Base-by-base conservation (phyloP, 441 rosid species). In the Gossypium trilobum region DNA sequence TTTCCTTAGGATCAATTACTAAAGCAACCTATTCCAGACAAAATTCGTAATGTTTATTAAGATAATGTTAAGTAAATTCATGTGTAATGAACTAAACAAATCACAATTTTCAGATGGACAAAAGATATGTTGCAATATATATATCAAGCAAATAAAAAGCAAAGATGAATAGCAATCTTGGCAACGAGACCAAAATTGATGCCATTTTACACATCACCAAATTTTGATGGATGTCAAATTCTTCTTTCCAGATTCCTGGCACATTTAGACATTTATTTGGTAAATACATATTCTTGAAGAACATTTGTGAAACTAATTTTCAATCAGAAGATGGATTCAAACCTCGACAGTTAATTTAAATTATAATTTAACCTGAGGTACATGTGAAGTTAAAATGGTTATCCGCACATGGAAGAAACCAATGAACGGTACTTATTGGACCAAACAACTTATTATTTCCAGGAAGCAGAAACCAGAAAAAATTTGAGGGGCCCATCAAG, bases 1-100 rank as follows among this genome's bases (percentile, higher is more conserved):
- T 95, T 68, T 93, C 99, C 90, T 91, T 95, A n/a, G 95, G 94
- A 83, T 95, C 98, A 79, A 89, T 93, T 51, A 95, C 98, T 85
- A 95, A 83, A 59, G 98, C 96, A 81, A 95, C 98, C 98, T 95
- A 86, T 82, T 75, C 73, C 71, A 73, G 67, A 75, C 51, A 46
- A 46, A 59, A 60, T 66, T 66, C 25, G 29, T 48, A 57, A 58
- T 27, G 5, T 25, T 59, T 14, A 71, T 58, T 57, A 36, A 36
- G 22, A 54, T 16, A 11, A 13, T 56, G 64, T 54, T 13, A 19
- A 70, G 29, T 64, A 19, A 64, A 65, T 20, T 36, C 70, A 66
- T n/a, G 7, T 23, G 22, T 23, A 23, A 23, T 23, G 52, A 46
- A 23, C 70, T 46, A 59, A 66, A 66, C 10, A 66, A 46, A 23